These are phyloP conservation scores for Lathyrus tuberosus DNA, from an alignment of 306 rosid genomes.

Conservation along the genomic window DNA sequence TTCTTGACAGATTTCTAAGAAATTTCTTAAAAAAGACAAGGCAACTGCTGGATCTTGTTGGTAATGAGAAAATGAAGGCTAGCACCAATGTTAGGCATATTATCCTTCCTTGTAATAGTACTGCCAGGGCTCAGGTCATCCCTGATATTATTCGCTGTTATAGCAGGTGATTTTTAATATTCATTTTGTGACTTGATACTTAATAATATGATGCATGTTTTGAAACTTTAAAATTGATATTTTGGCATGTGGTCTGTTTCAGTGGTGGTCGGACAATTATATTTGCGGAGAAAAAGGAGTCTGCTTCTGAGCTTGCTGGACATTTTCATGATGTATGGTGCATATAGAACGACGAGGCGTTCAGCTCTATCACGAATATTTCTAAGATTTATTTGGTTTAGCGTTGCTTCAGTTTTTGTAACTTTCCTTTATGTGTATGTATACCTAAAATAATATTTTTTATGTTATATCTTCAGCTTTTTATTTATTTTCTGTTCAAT, in stretches of 20 bases:
- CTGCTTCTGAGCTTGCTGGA: conserved; percentile 80
- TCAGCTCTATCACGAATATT: too few relatives aligned
- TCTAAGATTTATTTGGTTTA: too few relatives aligned
- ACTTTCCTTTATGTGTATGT: too few relatives aligned
- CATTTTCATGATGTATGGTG: too few relatives aligned
- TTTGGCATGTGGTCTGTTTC: conserved; percentile 36
- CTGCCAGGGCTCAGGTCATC: conserved; percentile 75
- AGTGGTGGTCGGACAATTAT: conserved; percentile 93
- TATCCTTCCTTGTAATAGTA: conserved; percentile 76
- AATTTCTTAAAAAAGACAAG: conserved; percentile 73
- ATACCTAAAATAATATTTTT: too few relatives aligned
- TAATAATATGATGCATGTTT: neutral
- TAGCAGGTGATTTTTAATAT: conserved; percentile 64
- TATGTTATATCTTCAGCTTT: too few relatives aligned
- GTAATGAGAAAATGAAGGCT: conserved; percentile 94
- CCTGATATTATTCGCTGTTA: conserved; percentile 90
- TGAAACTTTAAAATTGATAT: neutral
- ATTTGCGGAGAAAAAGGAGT: conserved; percentile 83
- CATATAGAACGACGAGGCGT: too few relatives aligned
- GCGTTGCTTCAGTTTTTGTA: too few relatives aligned
- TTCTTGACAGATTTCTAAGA: conserved; percentile 62
- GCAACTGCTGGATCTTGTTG: conserved; percentile 87
- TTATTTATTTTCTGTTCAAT: too few relatives aligned
- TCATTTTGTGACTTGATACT: neutral
- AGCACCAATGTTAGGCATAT: conserved; percentile 85